Evolutionary conservation across 495 filamentous ascomycete genomes (phyloP).

Genomic region (Neurospora sp.): DNA sequence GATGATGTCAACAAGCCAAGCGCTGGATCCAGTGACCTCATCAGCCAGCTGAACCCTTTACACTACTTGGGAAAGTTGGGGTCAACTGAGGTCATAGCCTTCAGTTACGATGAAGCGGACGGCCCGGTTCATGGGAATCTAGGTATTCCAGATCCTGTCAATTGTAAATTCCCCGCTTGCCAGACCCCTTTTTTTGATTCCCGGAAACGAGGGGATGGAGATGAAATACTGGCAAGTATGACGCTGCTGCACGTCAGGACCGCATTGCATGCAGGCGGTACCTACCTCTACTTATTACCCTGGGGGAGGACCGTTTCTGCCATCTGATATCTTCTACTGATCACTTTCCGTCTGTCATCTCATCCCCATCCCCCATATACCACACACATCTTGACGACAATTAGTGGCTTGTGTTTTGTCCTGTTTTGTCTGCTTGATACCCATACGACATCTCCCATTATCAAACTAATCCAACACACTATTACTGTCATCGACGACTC

Average conservation of each 20-base stretch:
- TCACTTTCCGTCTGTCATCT: neutral
- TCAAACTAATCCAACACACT: neutral
- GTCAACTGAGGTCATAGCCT: neutral
- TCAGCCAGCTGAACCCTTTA: neutral
- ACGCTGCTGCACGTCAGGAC: conserved; percentile 2
- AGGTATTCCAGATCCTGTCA: neutral
- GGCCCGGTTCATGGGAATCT: neutral
- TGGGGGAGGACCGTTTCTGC: neutral
- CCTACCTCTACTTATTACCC: neutral
- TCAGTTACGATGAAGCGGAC: neutral
- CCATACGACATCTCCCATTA: neutral
- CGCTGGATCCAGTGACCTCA: neutral
- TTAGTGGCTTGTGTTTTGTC: neutral
- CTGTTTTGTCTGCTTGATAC: neutral
- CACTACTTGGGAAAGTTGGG: neutral
- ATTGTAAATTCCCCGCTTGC: neutral
- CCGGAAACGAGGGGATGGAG: neutral
- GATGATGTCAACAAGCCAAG: neutral
- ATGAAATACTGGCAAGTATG: neutral
- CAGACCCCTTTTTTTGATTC: neutral
- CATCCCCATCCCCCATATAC: neutral
- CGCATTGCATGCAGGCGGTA: neutral
- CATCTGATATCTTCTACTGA: neutral
- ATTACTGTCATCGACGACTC: neutral
- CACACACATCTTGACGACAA: neutral